These are phyloP conservation scores for Monosporozyma servazzii DNA, from an alignment of 805 yeast species.

Conservation along the genomic window DNA sequence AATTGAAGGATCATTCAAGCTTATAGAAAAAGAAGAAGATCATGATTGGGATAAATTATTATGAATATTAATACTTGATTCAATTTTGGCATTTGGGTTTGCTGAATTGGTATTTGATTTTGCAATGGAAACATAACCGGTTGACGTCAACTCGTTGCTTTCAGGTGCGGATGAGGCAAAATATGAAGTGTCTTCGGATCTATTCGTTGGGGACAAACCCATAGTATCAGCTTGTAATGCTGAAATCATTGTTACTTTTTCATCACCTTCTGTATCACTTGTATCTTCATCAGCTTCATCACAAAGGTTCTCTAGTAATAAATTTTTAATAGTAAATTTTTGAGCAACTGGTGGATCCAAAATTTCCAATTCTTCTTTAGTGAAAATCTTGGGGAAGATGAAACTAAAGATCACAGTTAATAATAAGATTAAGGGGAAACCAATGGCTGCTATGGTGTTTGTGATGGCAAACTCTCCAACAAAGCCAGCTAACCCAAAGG, in stretches of 20 bases:
- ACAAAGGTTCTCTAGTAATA: slow-evolving; percentile 20
- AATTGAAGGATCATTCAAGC: too few species aligned
- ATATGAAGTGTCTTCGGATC: not conserved
- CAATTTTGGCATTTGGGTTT: not conserved
- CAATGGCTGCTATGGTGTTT: slow-evolving; percentile 83
- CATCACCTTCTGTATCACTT: not conserved
- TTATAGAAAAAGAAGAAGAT: not conserved
- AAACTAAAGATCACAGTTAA: slow-evolving; percentile 54
- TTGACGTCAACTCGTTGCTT: not conserved
- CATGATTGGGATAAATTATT: not conserved
- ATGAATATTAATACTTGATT: slow-evolving; percentile 1
- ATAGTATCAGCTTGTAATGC: not conserved
- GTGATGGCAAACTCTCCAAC: slow-evolving; percentile 80
- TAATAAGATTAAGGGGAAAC: slow-evolving; percentile 80
- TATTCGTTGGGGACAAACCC: not conserved
- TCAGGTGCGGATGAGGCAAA: not conserved
- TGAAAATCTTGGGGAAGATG: slow-evolving; percentile 54
- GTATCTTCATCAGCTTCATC: not conserved
- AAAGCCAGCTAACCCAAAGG: slow-evolving; percentile 56
- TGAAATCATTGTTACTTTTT: not conserved
- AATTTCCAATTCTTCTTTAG: slow-evolving; percentile 45
- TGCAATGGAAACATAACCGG: not conserved
- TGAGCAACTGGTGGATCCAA: slow-evolving; percentile 63
- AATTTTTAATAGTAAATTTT: slow-evolving; percentile 43
- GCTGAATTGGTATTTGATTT: not conserved